Percentiles rank a stretch among this genome's conserved stretches.
These are phyloP conservation scores for Tardiomyces blankii DNA, from an alignment of 1,139 yeast genomes.

Conservation along the genomic window DNA sequence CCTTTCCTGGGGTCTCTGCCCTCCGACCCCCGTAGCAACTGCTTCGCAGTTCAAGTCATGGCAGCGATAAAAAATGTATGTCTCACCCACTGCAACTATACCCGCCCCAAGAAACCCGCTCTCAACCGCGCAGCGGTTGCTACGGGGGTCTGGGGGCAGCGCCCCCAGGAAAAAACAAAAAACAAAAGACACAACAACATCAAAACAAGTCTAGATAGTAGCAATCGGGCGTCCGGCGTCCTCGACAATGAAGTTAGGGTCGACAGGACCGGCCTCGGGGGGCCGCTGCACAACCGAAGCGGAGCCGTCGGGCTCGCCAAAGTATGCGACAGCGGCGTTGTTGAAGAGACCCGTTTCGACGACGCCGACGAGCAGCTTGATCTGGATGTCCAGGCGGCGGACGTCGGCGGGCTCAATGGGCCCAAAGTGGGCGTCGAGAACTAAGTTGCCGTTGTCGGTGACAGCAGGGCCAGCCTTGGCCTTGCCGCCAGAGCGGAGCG, in stretches of 20 bases:
- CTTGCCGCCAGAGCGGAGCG: conserved; percentile 73
- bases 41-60: too few relatives aligned
- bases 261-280: neutral
- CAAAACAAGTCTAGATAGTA: too few relatives aligned
- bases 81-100: too few relatives aligned
- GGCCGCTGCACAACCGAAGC: conserved; percentile 23
- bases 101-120: too few relatives aligned
- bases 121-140: too few relatives aligned
- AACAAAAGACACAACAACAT: too few relatives aligned
- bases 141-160: too few relatives aligned
- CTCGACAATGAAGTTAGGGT: neutral
- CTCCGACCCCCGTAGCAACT: too few relatives aligned
- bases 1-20: too few relatives aligned
- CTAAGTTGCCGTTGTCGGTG: conserved; percentile 89
- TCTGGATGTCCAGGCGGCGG: conserved; percentile 42
- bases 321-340: conserved; percentile 67
- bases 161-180: too few relatives aligned
- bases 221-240: too few relatives aligned
- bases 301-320: conserved; percentile 72
- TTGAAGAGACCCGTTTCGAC: conserved; percentile 94
- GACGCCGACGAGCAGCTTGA: conserved; percentile 80
- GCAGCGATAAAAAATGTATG: too few relatives aligned
- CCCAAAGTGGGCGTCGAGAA: conserved; percentile 92
- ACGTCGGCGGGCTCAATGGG: conserved; percentile 48
- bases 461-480: conserved; percentile 98